Conservation (phyloP, 2,329 filamentous ascomycete genomes). For the Phialophora verrucosa region DNA sequence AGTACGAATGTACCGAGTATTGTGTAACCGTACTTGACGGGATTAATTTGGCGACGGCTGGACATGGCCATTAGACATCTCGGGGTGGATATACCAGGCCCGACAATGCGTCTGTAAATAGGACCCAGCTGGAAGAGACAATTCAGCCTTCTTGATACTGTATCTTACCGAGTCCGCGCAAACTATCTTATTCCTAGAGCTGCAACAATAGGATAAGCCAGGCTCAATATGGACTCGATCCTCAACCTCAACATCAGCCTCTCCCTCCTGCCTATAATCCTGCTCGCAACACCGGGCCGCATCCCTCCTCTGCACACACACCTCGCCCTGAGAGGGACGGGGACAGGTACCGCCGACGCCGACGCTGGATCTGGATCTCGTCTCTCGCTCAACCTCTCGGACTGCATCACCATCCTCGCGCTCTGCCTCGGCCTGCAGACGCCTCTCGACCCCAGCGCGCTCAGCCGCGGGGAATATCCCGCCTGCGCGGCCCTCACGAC, state of each 20-base stretch:
- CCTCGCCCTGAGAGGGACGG: conserved; percentile 3
- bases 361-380: no score
- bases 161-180: no score
- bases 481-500: conserved; percentile 52
- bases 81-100: no score
- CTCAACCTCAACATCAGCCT: background rate
- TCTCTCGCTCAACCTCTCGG: background rate
- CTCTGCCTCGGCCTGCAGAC: conserved; percentile 54
- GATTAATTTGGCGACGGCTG: no score
- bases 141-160: no score
- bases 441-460: conserved; percentile 62
- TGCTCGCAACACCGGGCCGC: conserved; percentile 20
- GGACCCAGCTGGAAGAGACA: no score
- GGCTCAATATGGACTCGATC: background rate
- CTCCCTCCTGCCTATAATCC: conserved; percentile 22
- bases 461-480: conserved; percentile 53
- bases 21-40: no score
- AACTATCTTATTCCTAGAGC: no score
- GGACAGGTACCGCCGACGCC: background rate
- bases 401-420: background rate
- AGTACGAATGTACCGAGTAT: no score
- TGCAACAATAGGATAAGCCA: no score
- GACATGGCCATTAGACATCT: no score
- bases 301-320: conserved; percentile 17
- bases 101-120: no score